A percentile compares a stretch with the other conserved stretches of the same genome.
Conservation (phyloP, 306 rosid genomes). For the Dryas octopetala region DNA sequence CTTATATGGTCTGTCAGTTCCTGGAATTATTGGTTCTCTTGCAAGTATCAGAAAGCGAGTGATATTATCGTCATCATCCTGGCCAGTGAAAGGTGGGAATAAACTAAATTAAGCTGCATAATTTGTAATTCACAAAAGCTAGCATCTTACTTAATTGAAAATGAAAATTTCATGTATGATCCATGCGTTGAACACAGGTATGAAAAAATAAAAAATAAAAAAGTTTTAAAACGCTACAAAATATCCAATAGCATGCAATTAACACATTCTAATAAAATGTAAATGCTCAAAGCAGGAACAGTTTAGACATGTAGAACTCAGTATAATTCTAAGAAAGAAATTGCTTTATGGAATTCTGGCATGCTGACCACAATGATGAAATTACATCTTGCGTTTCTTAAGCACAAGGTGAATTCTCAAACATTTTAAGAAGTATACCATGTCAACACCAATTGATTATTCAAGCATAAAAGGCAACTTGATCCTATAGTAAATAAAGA, state of each 20-base stretch:
- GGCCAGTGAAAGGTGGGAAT: conserved; percentile 25
- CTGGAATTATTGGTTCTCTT: conserved; percentile 81
- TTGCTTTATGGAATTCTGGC: neutral
- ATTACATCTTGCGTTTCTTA: neutral
- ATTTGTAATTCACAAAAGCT: conserved; percentile 9
- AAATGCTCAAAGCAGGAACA: neutral
- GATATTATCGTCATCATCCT: conserved; percentile 71
- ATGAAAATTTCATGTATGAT: conserved; percentile 5
- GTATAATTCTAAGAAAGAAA: neutral
- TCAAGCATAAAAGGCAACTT: neutral
- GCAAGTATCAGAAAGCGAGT: conserved; percentile 85
- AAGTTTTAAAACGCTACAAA: neutral
- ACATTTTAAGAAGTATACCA: neutral
- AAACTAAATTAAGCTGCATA: conserved; percentile 30
- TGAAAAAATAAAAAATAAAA: neutral
- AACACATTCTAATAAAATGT: neutral
- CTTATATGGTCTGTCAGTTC: conserved; percentile 58
- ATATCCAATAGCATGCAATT: neutral
- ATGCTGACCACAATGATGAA: neutral
- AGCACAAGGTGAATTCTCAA: neutral
- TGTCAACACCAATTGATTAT: neutral
- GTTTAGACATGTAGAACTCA: neutral
- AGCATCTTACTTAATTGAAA: conserved; percentile 1
- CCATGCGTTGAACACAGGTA: neutral
- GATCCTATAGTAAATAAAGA: neutral